Conservation (phyloP, 1,139 yeast genomes). For the Debaryomyces robertsiae region DNA sequence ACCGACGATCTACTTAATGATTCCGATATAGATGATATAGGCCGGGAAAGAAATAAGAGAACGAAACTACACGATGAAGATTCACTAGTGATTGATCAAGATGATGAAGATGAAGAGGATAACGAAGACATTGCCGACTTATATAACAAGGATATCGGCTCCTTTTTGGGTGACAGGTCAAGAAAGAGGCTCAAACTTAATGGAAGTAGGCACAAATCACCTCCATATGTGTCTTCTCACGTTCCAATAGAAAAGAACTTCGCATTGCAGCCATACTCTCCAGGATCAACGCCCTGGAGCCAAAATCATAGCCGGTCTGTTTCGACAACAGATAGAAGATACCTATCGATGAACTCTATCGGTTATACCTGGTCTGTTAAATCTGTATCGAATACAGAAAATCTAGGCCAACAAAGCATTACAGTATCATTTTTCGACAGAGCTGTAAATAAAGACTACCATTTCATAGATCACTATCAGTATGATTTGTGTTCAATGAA, state of each 20-base stretch:
- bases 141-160: slow-evolving; percentile 21
- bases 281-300: slow-evolving; percentile 87
- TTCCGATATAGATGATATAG: slow-evolving; percentile 22
- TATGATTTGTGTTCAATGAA: slow-evolving; percentile 80
- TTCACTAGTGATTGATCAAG: slow-evolving; percentile 42
- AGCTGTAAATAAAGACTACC: slow-evolving; percentile 77
- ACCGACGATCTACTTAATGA: slow-evolving; percentile 25
- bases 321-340: slow-evolving; percentile 54
- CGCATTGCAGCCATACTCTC: slow-evolving; percentile 51
- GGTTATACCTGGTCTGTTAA: slow-evolving; percentile 86
- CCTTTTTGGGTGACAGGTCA: slow-evolving; percentile 19
- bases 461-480: slow-evolving; percentile 73
- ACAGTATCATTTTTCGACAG: slow-evolving; percentile 88
- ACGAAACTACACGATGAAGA: slow-evolving; percentile 30
- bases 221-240: slow-evolving; percentile 7
- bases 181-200: slow-evolving; percentile 32
- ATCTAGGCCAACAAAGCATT: slow-evolving; percentile 54
- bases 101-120: slow-evolving; percentile 28
- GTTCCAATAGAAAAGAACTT: slow-evolving; percentile 8
- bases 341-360: slow-evolving; percentile 74
- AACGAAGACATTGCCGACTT: slow-evolving; percentile 16
- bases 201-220: slow-evolving; percentile 17
- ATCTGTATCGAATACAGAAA: slow-evolving; percentile 26
- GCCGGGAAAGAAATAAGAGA: slow-evolving; percentile 18
- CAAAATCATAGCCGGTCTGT: slow-evolving; percentile 24